These are phyloP conservation scores for Exophiala calicioides DNA, from an alignment of 2,329 filamentous ascomycete species.

Conservation along the genomic window DNA sequence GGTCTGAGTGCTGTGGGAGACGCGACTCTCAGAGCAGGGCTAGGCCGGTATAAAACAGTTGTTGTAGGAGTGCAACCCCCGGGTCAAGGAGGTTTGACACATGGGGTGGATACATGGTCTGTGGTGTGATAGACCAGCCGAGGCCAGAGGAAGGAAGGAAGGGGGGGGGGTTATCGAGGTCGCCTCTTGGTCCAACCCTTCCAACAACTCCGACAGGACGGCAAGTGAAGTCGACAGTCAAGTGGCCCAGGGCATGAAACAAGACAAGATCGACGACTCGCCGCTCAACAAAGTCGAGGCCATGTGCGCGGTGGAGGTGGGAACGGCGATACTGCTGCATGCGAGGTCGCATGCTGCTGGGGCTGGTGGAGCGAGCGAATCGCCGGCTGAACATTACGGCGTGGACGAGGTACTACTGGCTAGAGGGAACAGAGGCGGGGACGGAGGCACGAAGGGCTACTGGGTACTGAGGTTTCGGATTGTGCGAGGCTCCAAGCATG, in stretches of 20 bases:
- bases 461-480: no score
- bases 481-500: no score
- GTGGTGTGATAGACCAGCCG: conserved; percentile 7
- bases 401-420: not conserved
- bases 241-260: conserved; percentile 14
- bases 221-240: conserved; percentile 4
- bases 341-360: conserved; percentile 6
- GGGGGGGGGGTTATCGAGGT: no score
- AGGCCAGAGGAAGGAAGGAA: no score
- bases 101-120: conserved; percentile 9
- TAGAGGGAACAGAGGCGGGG: not conserved
- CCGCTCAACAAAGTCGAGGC: no score
- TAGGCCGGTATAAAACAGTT: conserved; percentile 23
- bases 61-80: conserved; percentile 15
- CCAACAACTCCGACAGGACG: no score
- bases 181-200: no score
- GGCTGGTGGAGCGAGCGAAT: no score
- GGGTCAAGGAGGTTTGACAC: conserved; percentile 11
- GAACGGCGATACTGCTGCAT: conserved; percentile 15
- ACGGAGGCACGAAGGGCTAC: conserved; percentile 1
- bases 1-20: conserved; percentile 20
- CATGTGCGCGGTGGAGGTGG: no score
- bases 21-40: conserved; percentile 6
- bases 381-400: no score
- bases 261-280: no score